Evolutionary conservation across 2,329 filamentous ascomycete genomes (phyloP).

Genomic region (Immersiporthe knoxdaviesiana): DNA sequence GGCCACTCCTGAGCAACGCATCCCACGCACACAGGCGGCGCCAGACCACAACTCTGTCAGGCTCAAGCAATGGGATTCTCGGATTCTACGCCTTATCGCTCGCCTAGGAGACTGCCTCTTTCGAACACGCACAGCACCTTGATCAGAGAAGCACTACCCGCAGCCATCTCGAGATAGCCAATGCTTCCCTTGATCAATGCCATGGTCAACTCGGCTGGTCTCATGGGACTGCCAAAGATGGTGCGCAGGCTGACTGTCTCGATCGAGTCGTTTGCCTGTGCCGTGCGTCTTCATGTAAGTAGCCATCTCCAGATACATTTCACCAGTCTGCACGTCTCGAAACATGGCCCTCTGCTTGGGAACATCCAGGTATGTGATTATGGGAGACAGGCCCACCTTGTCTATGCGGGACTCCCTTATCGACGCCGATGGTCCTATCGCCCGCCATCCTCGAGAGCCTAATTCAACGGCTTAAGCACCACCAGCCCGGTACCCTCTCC

Average conservation of each 20-base stretch:
- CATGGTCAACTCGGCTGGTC: slow-evolving; percentile 22
- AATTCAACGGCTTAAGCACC: slow-evolving; percentile 53
- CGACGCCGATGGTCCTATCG: slow-evolving; percentile 51
- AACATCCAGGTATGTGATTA: slow-evolving; percentile 35
- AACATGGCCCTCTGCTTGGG: slow-evolving; percentile 37
- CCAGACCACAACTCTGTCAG: slow-evolving; percentile 33
- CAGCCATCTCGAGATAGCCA: slow-evolving; percentile 12
- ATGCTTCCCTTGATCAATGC: slow-evolving; percentile 41
- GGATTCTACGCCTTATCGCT: slow-evolving; percentile 35
- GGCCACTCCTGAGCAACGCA: slow-evolving; percentile 23
- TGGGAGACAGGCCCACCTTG: slow-evolving; percentile 39
- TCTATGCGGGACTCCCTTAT: slow-evolving; percentile 40
- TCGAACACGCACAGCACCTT: slow-evolving; percentile 40
- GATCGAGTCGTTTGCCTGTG: slow-evolving; percentile 43
- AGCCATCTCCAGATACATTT: slow-evolving; percentile 34
- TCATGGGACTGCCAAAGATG: slow-evolving; percentile 22
- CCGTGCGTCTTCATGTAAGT: slow-evolving; percentile 42
- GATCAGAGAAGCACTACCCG: slow-evolving; percentile 33
- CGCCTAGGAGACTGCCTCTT: slow-evolving; percentile 38
- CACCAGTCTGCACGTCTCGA: slow-evolving; percentile 33
- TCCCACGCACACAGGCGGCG: slow-evolving; percentile 32
- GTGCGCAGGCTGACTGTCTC: slow-evolving; percentile 33
- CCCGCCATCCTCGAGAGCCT: slow-evolving; percentile 55
- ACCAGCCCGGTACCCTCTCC: slow-evolving; percentile 53
- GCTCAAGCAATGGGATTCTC: slow-evolving; percentile 28